These are phyloP conservation scores for Endothia cerciana DNA, from an alignment of 2,329 filamentous ascomycete species.

Conservation along the genomic window DNA sequence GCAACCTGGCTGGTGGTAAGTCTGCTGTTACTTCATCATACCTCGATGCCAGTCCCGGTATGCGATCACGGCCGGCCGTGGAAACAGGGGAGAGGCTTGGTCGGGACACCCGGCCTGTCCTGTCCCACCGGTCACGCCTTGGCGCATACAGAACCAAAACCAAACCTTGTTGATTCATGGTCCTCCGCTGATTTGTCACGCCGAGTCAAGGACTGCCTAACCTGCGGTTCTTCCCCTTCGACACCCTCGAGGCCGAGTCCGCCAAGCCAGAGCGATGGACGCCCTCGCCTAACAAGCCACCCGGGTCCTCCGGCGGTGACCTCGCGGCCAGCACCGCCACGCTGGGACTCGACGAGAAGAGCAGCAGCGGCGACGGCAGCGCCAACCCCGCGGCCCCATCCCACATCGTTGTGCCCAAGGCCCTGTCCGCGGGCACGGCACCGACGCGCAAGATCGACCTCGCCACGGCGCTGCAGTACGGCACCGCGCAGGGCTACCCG, in stretches of 20 bases:
- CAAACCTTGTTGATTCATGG: background rate
- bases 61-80: too few species aligned
- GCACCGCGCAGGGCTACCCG: constrained; percentile 79
- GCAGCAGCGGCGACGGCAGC: constrained; percentile 29
- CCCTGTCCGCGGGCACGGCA: constrained; percentile 57
- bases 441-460: constrained; percentile 76
- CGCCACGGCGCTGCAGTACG: constrained; percentile 83
- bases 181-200: constrained; percentile 4
- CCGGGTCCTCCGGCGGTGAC: constrained; percentile 64
- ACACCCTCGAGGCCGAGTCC: constrained; percentile 83
- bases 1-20: constrained; percentile 65
- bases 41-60: background rate
- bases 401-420: constrained; percentile 74
- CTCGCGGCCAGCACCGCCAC: constrained; percentile 25
- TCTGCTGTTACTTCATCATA: constrained; percentile 28
- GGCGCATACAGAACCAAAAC: background rate
- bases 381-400: constrained; percentile 39
- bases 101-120: background rate
- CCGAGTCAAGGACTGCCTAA: constrained; percentile 71
- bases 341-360: constrained; percentile 30
- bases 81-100: too few species aligned
- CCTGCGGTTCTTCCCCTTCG: constrained; percentile 82
- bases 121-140: background rate
- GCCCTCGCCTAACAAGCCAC: constrained; percentile 68
- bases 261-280: constrained; percentile 76